A percentile compares a stretch with the other conserved stretches of the same genome.
These are phyloP conservation scores for Xylariaceae sp. DNA, from an alignment of 2,329 filamentous ascomycete species.

Conservation along the genomic window DNA sequence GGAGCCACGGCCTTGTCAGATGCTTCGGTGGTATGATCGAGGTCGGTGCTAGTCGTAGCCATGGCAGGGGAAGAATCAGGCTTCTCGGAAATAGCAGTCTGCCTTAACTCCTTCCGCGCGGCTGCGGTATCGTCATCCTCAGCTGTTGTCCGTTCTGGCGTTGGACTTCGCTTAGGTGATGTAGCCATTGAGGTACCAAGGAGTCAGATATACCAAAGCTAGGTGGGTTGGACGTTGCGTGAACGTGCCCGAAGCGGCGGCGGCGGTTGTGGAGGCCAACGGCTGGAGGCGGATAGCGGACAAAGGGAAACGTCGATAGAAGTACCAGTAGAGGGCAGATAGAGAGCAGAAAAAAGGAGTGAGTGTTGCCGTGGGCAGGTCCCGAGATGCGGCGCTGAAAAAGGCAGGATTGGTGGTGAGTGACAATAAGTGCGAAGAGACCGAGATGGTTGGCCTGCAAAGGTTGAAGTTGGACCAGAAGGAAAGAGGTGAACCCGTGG, in stretches of 20 bases:
- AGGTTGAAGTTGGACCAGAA: neutral
- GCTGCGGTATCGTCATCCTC: conserved; percentile 63
- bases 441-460: neutral
- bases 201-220: neutral
- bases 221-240: conserved; percentile 1
- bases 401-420: neutral
- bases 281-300: neutral
- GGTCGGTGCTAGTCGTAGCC: conserved; percentile 24
- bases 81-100: conserved; percentile 58
- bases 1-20: conserved; percentile 17
- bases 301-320: neutral
- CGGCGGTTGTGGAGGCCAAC: neutral
- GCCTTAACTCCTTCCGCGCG: conserved; percentile 60
- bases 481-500: neutral
- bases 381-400: neutral
- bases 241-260: neutral
- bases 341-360: neutral
- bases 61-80: conserved; percentile 28
- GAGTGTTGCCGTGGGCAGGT: neutral
- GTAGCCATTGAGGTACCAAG: conserved; percentile 23
- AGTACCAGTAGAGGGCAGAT: neutral
- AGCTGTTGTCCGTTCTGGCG: conserved; percentile 23
- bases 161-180: conserved; percentile 29
- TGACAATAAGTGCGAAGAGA: neutral
- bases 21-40: conserved; percentile 24